Conservation (phyloP, 1,139 yeast genomes). For the Kluyveromyces sp. region DNA sequence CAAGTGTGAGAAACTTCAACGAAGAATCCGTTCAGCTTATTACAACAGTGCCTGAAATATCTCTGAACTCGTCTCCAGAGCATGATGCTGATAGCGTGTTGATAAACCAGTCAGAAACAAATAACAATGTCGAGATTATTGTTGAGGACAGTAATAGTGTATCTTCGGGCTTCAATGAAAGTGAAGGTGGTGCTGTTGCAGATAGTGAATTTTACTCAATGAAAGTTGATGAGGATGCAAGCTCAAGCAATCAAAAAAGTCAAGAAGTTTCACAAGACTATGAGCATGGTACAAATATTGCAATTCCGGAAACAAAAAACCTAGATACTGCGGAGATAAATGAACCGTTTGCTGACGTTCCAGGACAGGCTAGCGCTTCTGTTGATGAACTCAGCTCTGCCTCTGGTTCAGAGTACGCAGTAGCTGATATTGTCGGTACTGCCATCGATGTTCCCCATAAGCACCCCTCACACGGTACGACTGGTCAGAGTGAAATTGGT, state of each 20-base stretch:
- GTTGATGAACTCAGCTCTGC: not conserved
- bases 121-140: not conserved
- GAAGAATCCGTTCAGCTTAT: not conserved
- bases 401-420: too few relatives aligned
- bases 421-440: too few relatives aligned
- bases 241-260: too few relatives aligned
- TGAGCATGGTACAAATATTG: too few relatives aligned
- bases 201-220: too few relatives aligned
- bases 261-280: too few relatives aligned
- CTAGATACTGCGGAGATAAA: not conserved
- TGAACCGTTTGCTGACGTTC: not conserved
- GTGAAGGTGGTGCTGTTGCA: too few relatives aligned
- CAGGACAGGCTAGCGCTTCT: not conserved
- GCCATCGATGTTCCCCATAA: too few relatives aligned
- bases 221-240: too few relatives aligned
- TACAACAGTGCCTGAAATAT: not conserved
- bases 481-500: too few relatives aligned
- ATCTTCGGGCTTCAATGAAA: too few relatives aligned
- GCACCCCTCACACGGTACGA: too few relatives aligned
- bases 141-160: not conserved
- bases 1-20: not conserved
- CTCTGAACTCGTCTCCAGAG: conserved; percentile 1
- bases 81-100: not conserved
- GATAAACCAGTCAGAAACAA: not conserved
- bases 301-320: not conserved